Percentiles rank a stretch among this genome's conserved stretches.
These are phyloP conservation scores for Neonectria magnoliae DNA, from an alignment of 2,329 filamentous ascomycete genomes.

Conservation along the genomic window DNA sequence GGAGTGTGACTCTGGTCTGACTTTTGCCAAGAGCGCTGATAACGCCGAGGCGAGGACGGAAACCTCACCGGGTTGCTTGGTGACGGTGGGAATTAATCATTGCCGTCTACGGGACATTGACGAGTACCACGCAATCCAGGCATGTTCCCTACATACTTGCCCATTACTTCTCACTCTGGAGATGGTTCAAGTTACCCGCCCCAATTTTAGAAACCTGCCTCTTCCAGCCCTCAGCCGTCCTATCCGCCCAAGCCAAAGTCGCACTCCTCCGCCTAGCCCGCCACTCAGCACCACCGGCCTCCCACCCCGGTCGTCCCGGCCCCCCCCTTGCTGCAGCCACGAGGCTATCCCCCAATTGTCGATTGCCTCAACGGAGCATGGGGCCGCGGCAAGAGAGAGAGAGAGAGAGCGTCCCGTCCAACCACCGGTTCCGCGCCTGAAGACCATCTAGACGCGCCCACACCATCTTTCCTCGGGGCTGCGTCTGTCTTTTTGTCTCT, in stretches of 20 bases:
- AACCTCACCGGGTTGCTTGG: constrained; percentile 10
- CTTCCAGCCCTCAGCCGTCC: not conserved
- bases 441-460: constrained; percentile 4
- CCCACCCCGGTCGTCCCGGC: constrained; percentile 8
- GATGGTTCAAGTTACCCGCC: not conserved
- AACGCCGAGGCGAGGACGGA: not conserved
- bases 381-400: not conserved
- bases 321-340: constrained; percentile 5
- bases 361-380: not conserved
- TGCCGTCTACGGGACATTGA: not conserved
- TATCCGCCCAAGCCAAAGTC: not conserved
- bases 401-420: not conserved
- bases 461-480: not conserved
- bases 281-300: constrained; percentile 18
- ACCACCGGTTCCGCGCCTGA: constrained; percentile 1
- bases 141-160: not conserved
- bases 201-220: constrained; percentile 1
- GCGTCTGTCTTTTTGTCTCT: not conserved
- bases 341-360: not conserved
- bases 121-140: not conserved
- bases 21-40: not conserved
- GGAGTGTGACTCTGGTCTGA: not conserved
- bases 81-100: not conserved
- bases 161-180: no score
- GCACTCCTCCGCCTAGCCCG: constrained; percentile 14